Evolutionary conservation across 345 rosid species (phyloP).

Genomic region (Arabidopsis thaliana): TAIR10.1 NC_003076.8:5780501-5781000

Average conservation of each 20-base stretch:
- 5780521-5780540: constrained; percentile 5
- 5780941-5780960: constrained; percentile 5
- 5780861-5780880: constrained; percentile 17
- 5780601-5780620: constrained; percentile 99
- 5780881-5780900: not conserved
- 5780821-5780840: constrained; percentile 23
- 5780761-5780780: constrained; percentile 96
- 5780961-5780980: not conserved
- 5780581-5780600: constrained; percentile 94
- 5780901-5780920: constrained; percentile 11
- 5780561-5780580: constrained; percentile 53
- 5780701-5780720: constrained; percentile 33
- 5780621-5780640: constrained; percentile 83
- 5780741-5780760: constrained; percentile 97
- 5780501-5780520: constrained; percentile 12
- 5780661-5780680: constrained; percentile 18
- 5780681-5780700: constrained; percentile 5
- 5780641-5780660: constrained; percentile 81
- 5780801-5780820: constrained; percentile 5
- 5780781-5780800: constrained; percentile 62
- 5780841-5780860: not conserved
- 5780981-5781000: constrained; percentile 12
- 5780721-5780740: constrained; percentile 94
- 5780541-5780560: not conserved
- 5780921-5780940: constrained; percentile 4